These are phyloP conservation scores for Populus nigra DNA, from an alignment of 345 rosid genomes.

Conservation along the genomic window DNA sequence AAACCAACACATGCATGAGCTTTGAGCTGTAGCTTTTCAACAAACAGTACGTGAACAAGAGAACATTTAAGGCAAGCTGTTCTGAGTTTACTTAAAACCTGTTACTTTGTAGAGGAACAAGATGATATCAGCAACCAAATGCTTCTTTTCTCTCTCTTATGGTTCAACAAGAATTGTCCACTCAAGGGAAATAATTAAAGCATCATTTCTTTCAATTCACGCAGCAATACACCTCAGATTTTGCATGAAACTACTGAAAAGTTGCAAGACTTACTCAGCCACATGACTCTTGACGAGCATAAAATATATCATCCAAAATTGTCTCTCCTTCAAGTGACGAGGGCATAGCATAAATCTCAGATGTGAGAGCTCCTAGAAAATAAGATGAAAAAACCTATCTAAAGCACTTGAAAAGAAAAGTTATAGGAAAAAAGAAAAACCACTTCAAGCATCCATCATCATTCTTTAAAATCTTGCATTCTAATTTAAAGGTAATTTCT, in stretches of 20 bases:
- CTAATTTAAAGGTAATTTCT: too few relatives aligned
- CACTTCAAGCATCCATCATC: neutral
- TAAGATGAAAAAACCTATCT: neutral
- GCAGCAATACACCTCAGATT: too few relatives aligned
- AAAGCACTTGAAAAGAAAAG: neutral
- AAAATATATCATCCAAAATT: slow-evolving; percentile 86
- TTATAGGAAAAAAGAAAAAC: neutral
- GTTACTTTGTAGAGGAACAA: neutral
- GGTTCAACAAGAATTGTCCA: neutral
- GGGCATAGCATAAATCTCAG: slow-evolving; percentile 82
- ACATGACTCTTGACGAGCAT: slow-evolving; percentile 62
- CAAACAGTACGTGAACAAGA: too few relatives aligned
- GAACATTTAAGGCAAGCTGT: neutral
- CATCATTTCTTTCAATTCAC: too few relatives aligned
- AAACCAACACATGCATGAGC: neutral
- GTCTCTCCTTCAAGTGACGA: slow-evolving; percentile 63
- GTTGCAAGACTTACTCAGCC: slow-evolving; percentile 48
- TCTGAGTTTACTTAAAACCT: neutral
- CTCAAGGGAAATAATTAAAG: neutral
- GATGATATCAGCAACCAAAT: neutral
- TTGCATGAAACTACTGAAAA: neutral
- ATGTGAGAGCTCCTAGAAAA: slow-evolving; percentile 68
- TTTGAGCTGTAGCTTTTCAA: neutral
- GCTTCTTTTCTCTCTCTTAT: neutral
- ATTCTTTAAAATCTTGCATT: neutral